Conservation (phyloP, 345 rosid genomes). For the Eucalyptus microcorys region DNA sequence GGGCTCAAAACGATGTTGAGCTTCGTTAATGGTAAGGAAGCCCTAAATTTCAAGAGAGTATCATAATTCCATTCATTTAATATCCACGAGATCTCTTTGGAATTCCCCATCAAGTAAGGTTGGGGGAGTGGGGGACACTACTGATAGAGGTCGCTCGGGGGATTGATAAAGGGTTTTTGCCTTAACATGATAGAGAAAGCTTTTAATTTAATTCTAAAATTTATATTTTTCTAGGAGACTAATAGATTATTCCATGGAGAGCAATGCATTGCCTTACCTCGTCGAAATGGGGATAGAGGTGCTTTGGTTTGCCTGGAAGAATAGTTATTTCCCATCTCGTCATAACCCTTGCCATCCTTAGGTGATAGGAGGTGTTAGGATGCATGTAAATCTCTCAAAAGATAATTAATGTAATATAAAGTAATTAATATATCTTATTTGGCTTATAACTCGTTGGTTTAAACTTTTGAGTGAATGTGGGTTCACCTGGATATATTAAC, state of each 20-base stretch:
- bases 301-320: neutral
- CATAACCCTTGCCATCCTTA: neutral
- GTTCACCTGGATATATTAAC: neutral
- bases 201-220: no score
- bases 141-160: no score
- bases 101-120: no score
- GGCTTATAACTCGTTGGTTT: neutral
- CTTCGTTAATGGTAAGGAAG: neutral
- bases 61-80: no score
- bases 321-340: neutral
- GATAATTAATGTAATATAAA: neutral
- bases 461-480: neutral
- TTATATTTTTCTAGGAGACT: no score
- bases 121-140: no score
- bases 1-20: neutral
- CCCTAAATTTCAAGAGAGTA: neutral
- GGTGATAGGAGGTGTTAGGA: no score
- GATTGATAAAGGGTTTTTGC: neutral
- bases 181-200: neutral
- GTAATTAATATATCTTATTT: neutral
- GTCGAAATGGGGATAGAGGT: neutral
- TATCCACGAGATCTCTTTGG: no score
- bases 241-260: no score
- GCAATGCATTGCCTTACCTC: neutral
- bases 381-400: no score